Evolutionary conservation across 257 asterid species (phyloP), one percentile per base, ranked within the genome.

Genomic region (Solanum dulcamara): DNA sequence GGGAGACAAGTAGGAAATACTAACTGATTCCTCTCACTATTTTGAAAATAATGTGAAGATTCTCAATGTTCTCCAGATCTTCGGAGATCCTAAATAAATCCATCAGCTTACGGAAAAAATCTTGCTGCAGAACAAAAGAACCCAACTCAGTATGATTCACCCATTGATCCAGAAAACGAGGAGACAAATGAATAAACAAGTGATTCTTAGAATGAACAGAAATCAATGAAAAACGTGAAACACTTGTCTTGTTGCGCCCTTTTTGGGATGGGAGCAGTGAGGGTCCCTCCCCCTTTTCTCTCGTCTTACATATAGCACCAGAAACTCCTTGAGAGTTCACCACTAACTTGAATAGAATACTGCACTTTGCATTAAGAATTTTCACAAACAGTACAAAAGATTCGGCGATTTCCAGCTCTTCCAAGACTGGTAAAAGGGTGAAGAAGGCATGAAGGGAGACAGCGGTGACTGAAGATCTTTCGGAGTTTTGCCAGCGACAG

Each of bases 1-100:
- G 42, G 62, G 42, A 44, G 82, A 75, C 60, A 14, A 26, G 37
- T 46, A 79, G 71, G 79, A 86, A 66, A 26, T 64, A 90, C 96
- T 93, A 90, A 96, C 99, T 91, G 90, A 93, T 95, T 90, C 98
- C 99, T 86, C 94, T 90, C 85, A 93, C 94, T 85, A 94, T 94
- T 88, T 93, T 96, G 92, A 92, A 94, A 35, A 94, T 89, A 89
- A 92, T 90, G 91, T 91, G 97, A 87, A 94, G 99, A 84, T 94
- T 94, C 38, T 93, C 99, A 40, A 93, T 66, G 84, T 93, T 92
- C 87, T 94, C 96, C 94, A 96, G 87, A 90, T 92, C 98, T 89
- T 94, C 99, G 88, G 97, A 93, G 74, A 91, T 85, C 84, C 95
- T 89, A 84, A 93, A 96, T 81, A 96, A 91, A 26, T 93, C 96